Percentiles rank a stretch among this genome's conserved stretches.
phyloP scores from a whole-genome alignment of 1,139 yeast species.

The Saccharomycopsis phalli region DNA sequence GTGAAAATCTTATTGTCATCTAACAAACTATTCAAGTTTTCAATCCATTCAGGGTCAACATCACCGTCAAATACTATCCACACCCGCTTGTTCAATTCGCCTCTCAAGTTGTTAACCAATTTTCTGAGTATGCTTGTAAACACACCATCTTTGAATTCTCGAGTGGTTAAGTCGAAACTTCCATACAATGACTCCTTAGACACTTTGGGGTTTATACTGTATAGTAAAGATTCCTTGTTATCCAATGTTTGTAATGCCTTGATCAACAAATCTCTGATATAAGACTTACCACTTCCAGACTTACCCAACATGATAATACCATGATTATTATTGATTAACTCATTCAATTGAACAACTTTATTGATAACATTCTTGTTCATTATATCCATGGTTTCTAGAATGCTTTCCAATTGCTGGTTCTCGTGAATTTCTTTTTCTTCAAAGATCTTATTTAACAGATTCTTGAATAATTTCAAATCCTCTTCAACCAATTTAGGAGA shows the following conservation, averaged over 20 bases:
- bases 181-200: conserved; percentile 67
- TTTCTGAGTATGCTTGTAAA: conserved; percentile 62
- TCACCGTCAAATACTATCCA: conserved; percentile 94
- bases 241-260: conserved; percentile 35
- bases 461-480: conserved; percentile 39
- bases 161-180: conserved; percentile 56
- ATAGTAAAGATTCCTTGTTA: conserved; percentile 32
- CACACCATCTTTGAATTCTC: conserved; percentile 92
- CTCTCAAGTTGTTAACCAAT: conserved; percentile 48
- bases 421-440: not conserved
- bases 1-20: conserved; percentile 83
- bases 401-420: conserved; percentile 3
- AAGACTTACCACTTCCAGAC: conserved; percentile 70
- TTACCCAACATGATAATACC: conserved; percentile 79
- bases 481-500: conserved; percentile 52
- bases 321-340: conserved; percentile 58
- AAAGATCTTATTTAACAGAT: conserved; percentile 7
- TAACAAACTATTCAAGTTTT: conserved; percentile 78
- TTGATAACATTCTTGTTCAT: conserved; percentile 40
- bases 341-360: conserved; percentile 56
- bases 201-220: conserved; percentile 68
- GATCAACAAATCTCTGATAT: conserved; percentile 43
- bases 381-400: too few relatives aligned
- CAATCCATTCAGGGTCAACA: conserved; percentile 92
- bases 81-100: conserved; percentile 45